Evolutionary conservation across 164 flowering plant genomes (phyloP).

Genomic region (Malania oleifera): DNA sequence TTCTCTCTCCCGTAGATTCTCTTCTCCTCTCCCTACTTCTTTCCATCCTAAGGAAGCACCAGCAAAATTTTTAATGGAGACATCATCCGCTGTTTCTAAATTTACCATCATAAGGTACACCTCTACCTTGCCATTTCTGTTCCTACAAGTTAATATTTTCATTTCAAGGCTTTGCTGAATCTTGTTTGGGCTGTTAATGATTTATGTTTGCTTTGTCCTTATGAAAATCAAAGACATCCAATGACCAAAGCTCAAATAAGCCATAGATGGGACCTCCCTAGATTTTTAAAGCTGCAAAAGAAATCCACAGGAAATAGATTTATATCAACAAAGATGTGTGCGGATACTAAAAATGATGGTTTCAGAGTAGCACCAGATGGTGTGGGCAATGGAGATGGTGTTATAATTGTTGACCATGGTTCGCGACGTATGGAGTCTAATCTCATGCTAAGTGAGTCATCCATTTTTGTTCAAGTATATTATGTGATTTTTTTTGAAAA

Average conservation of each 20-base stretch:
- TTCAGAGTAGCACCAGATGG: slow-evolving; percentile 22
- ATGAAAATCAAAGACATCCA: slow-evolving; percentile 11
- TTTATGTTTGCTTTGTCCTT: slow-evolving; percentile 1
- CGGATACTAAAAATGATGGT: slow-evolving; percentile 32
- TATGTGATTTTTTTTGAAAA: not conserved
- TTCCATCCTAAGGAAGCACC: too few relatives aligned
- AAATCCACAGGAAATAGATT: slow-evolving; percentile 16
- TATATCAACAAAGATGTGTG: slow-evolving; percentile 19
- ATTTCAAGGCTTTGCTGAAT: not conserved
- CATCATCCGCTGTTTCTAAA: slow-evolving; percentile 8
- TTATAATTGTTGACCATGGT: slow-evolving; percentile 91
- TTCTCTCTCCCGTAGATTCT: too few relatives aligned
- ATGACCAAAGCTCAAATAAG: slow-evolving; percentile 18
- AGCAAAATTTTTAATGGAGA: too few relatives aligned
- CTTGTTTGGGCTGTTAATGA: not conserved
- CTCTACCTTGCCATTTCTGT: not conserved
- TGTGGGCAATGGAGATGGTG: slow-evolving; percentile 58
- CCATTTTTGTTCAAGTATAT: not conserved
- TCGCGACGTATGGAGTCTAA: slow-evolving; percentile 86
- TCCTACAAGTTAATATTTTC: not conserved
- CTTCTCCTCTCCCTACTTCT: too few relatives aligned
- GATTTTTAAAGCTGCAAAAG: slow-evolving; percentile 24
- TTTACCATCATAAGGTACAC: slow-evolving; percentile 13
- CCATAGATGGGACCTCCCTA: slow-evolving; percentile 21
- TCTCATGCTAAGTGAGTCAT: slow-evolving; percentile 71